Conservation (phyloP, 441 rosid species). For the Viola pubescens region DNA sequence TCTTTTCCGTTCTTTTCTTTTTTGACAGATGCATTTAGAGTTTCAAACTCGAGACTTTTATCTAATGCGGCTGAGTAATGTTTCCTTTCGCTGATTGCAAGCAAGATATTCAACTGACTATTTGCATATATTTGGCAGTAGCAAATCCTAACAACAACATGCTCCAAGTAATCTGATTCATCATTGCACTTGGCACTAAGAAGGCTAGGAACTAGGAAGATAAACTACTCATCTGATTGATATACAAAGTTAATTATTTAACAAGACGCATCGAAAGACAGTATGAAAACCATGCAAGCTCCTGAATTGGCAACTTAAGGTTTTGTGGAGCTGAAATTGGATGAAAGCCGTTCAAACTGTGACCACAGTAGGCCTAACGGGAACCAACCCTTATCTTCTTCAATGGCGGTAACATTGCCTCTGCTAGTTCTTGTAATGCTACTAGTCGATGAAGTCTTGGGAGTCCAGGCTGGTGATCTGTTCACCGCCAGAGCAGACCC, state of each 20-base stretch:
- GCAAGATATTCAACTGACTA: background rate
- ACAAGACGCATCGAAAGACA: background rate
- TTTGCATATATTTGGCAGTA: background rate
- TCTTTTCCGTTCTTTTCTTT: too few species aligned
- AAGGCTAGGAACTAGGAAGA: slow-evolving; percentile 4
- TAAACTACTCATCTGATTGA: slow-evolving; percentile 7
- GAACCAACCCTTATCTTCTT: slow-evolving; percentile 32
- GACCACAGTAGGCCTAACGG: slow-evolving; percentile 72
- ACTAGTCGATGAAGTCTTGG: slow-evolving; percentile 24
- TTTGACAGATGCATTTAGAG: too few species aligned
- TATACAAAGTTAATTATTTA: background rate
- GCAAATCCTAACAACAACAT: too few species aligned
- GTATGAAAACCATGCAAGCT: slow-evolving; percentile 6
- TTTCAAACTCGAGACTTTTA: background rate
- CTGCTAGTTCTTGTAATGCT: slow-evolving; percentile 24
- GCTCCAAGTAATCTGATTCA: background rate
- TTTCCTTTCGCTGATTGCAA: background rate
- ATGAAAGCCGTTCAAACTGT: slow-evolving; percentile 53
- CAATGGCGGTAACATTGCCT: slow-evolving; percentile 22
- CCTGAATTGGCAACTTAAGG: slow-evolving; percentile 20
- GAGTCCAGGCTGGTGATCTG: slow-evolving; percentile 26
- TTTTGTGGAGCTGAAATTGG: slow-evolving; percentile 43
- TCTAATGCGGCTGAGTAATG: background rate
- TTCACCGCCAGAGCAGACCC: slow-evolving; percentile 41
- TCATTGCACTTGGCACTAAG: slow-evolving; percentile 5